Base-by-base conservation (phyloP, 768 basidiomycete genomes). In the Xanthoconium purpureum region DNA sequence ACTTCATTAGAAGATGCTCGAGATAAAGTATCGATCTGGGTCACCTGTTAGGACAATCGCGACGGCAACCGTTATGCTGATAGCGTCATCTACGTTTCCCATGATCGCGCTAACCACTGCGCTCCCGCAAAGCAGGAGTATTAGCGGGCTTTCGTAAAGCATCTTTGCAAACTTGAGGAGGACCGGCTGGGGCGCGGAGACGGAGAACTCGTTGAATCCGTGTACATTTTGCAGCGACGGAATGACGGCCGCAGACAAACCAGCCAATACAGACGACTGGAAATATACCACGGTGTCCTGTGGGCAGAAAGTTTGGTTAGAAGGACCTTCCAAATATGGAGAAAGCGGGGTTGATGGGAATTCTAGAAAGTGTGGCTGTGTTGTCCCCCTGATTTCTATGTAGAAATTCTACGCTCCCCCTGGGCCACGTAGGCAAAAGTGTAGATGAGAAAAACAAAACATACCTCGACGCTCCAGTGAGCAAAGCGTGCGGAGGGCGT, bases 141-240 rank as follows among this genome's bases (percentile, higher is more conserved):
- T 97, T 4, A 98, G 75, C 2, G 96, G 95, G 66, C 86, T 92
- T 74, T 98, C 95, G 71, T 95, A 97, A 48, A 98, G 94, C 36
- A 90, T 95, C 72, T 95, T 94, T 14, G 87, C 85, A 69, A 98
- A 98, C 74, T 97, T 97, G 67, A 94, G 73, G 39, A 88, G 73
- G 10, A 87, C 71, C 1, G 91, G 88, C 65, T 97, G 94, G 3
- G 92, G 85, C 0, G 88, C 76, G 0, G 83, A 80, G 13, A 98
- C 91, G 1, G 90, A 84, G 70, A 98, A 98, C 73, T 98, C 95
- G 75, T 98, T 98, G 70, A 92, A 95, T 3, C 94, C 94, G 61
- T 93, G 83, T 3, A 74, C 76, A 29, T 80, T 79, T 35, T 85
- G 84, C 24, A 95, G 77, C 28, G 77, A 73, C 3, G 84, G 76